Base-by-base conservation (phyloP, 163 green algal species). In the Scenedesmus sp. region DNA sequence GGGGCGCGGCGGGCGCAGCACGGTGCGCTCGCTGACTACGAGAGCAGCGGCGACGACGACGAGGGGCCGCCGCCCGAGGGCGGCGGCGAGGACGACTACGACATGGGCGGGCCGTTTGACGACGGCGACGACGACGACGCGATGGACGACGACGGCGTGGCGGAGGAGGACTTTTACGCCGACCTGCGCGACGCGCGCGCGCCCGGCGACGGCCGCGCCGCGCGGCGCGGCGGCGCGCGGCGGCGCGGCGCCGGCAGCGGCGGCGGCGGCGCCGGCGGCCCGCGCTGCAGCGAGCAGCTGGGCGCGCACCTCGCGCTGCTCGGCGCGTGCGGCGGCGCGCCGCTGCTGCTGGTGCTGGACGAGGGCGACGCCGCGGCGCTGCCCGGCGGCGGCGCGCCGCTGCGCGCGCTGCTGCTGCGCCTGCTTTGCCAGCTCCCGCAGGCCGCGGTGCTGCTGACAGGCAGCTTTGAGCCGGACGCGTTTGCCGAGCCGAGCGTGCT, bases 271-370 rank as follows among this genome's bases (percentile, higher is more conserved):
- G 28, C 29, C 11, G 20, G 28, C 13, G 6, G 33, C 60, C 14
- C 31, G 17, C 29, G 36, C n/a, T 33, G 71, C 17, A 18, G 18
- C 13, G 71, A 80, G 2, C 39, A 51, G 39, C 44, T 81, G 2
- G 22, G 22, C 2, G 63, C 60, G 3, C 50, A 63, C 18, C 63
- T 81, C 11, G 75, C 53, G 17, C 74, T 81, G 7, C 63, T 81
- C 2, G 74, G 63, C 5, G 42, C 33, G 10, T 70, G 60, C 53
- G 34, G 39, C 63, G 18, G 22, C 20, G 36, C 50, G 62, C 74
- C 74, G 39, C 22, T 81, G 34, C 36, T 81, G 48, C 56, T 81
- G 63, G 18, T 81, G 63, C 63, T 81, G 20, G 74, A 73, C 33
- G 63, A 81, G 13, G 62, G 20, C n/a, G 74, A 81, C 34, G 64